These are phyloP conservation scores for Xylaria sp. DNA, from an alignment of 2,329 filamentous ascomycete species.

Conservation along the genomic window DNA sequence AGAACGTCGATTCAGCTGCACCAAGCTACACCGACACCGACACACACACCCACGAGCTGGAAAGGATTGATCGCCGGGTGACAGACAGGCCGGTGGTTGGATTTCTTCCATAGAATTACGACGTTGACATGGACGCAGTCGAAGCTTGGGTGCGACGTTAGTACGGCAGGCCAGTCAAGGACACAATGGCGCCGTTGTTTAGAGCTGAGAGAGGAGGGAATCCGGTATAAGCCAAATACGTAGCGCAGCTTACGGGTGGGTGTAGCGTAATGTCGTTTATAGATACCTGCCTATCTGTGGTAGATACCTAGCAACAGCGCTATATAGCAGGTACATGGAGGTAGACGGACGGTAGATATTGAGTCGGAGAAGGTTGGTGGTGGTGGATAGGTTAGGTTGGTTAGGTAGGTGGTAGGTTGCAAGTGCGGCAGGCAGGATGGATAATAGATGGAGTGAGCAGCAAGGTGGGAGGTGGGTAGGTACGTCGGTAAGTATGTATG, in stretches of 20 bases:
- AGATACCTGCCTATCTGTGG: background rate
- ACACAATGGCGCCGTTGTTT: constrained; percentile 20
- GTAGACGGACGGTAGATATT: background rate
- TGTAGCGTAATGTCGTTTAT: background rate
- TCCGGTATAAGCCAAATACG: constrained; percentile 15
- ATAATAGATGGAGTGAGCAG: background rate
- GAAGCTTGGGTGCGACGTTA: constrained; percentile 38
- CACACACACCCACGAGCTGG: constrained; percentile 1
- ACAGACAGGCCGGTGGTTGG: constrained; percentile 24
- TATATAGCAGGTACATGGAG: background rate
- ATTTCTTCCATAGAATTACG: constrained; percentile 26
- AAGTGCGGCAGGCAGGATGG: background rate
- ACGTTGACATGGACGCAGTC: constrained; percentile 20
- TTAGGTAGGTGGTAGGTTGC: background rate
- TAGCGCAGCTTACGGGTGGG: background rate
- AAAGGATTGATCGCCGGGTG: constrained; percentile 23
- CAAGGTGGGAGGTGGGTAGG: background rate
- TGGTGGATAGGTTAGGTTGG: background rate
- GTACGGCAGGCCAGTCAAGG: constrained; percentile 32
- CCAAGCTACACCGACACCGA: constrained; percentile 21
- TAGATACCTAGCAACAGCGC: background rate
- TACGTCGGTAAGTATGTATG: background rate
- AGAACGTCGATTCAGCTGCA: constrained; percentile 28
- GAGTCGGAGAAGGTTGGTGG: background rate
- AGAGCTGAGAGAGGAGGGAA: constrained; percentile 19